Evolutionary conservation across 1,284 basidiomycete species (phyloP).

Genomic region (Trichosporon ovoides): DNA sequence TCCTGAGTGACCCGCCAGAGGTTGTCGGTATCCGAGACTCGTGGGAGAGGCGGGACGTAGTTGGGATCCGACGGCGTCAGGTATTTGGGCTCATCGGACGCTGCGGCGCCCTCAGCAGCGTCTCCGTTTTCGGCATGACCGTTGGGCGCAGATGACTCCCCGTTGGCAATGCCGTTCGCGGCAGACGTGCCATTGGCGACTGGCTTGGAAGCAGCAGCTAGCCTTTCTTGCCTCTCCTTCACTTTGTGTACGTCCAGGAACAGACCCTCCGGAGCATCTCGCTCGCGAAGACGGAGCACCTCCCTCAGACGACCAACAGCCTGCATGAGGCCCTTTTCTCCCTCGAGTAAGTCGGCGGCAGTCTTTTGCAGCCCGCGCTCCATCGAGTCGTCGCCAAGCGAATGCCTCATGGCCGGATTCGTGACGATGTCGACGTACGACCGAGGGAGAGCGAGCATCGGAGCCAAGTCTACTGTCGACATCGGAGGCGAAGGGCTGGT

Average conservation of each 20-base stretch:
- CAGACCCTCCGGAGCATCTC: constrained; percentile 31
- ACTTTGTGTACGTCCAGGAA: neutral
- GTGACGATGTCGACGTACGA: constrained; percentile 46
- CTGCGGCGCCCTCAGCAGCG: constrained; percentile 5
- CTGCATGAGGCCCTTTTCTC: constrained; percentile 46
- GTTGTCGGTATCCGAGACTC: constrained; percentile 43
- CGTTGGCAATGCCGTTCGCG: constrained; percentile 9
- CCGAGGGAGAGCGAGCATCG: constrained; percentile 41
- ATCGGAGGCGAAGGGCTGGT: constrained; percentile 41
- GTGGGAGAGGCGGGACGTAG: constrained; percentile 33
- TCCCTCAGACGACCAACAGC: constrained; percentile 43
- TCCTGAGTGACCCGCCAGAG: constrained; percentile 45
- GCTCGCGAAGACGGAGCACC: constrained; percentile 35
- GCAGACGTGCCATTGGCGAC: neutral
- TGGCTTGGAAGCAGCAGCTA: neutral
- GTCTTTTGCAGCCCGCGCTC: constrained; percentile 47
- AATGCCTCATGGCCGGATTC: constrained; percentile 45
- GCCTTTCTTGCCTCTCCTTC: constrained; percentile 4
- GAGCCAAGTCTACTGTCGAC: constrained; percentile 38
- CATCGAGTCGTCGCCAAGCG: constrained; percentile 45
- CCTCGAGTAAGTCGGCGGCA: constrained; percentile 47
- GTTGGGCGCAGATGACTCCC: constrained; percentile 6
- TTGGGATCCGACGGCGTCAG: constrained; percentile 5
- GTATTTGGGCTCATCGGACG: constrained; percentile 9
- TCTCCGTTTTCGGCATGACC: constrained; percentile 11